A percentile compares a stretch with the other conserved stretches of the same genome.
Conservation (phyloP, 1,284 basidiomycete genomes). For the Puccinia sorghi region DNA sequence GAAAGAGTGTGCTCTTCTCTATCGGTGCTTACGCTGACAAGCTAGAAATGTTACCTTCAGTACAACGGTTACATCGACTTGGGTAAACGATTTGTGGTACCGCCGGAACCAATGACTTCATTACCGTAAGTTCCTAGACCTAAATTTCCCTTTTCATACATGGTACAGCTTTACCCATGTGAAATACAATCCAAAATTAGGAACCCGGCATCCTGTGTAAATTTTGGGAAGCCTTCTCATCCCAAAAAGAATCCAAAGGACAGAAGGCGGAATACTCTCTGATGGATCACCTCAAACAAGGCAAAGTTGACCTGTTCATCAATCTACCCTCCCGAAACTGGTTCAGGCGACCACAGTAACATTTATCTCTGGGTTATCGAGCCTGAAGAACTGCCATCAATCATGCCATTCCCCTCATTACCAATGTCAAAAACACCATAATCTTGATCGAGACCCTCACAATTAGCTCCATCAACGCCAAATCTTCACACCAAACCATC, state of each 20-base stretch:
- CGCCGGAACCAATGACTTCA: slow-evolving; percentile 92
- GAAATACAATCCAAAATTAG: not conserved
- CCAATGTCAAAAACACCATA: too few species aligned
- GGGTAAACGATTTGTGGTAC: slow-evolving; percentile 98
- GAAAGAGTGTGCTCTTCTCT: slow-evolving; percentile 92
- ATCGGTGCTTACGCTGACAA: slow-evolving; percentile 98
- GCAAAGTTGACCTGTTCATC: slow-evolving; percentile 98
- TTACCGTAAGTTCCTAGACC: slow-evolving; percentile 68
- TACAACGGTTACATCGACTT: slow-evolving; percentile 90
- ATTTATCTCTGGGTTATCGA: slow-evolving; percentile 93
- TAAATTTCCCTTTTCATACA: not conserved
- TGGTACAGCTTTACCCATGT: not conserved
- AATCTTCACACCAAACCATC: slow-evolving; percentile 88
- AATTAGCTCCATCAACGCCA: slow-evolving; percentile 85
- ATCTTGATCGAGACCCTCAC: too few species aligned
- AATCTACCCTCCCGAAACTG: slow-evolving; percentile 98
- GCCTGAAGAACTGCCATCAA: slow-evolving; percentile 99
- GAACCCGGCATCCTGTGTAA: slow-evolving; percentile 62
- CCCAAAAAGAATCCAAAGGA: slow-evolving; percentile 68
- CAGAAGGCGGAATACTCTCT: slow-evolving; percentile 95
- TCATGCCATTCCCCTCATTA: slow-evolving; percentile 92
- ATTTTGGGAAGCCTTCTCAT: slow-evolving; percentile 82
- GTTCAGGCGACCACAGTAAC: slow-evolving; percentile 93
- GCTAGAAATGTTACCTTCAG: slow-evolving; percentile 88
- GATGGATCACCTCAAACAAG: slow-evolving; percentile 90